Evolutionary conservation across 192 early-diverging fungal species (phyloP), one percentile per base, ranked within the genome.

Genomic region (Umbelopsis sp.): DNA sequence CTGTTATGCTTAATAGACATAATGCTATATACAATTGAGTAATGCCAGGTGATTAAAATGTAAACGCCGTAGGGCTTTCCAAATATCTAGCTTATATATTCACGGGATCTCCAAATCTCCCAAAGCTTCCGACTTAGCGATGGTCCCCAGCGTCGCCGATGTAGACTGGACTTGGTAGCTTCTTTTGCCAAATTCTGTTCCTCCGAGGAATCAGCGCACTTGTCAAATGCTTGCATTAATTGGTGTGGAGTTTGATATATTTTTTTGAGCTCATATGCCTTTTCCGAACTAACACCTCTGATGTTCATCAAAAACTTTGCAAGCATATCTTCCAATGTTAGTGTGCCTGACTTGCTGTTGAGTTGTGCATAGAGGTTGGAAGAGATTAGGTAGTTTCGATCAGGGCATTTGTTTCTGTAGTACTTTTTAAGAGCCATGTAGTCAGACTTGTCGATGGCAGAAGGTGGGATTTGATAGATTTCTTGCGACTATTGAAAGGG

Each of bases 271-370:
- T 89, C 82, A 31, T 82, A 49, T 0, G 96, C 97, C 77, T 96
- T 97, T 72, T 98, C 95, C 0, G 79, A 83, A 69, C 91, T 92
- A 22, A 98, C 75, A 24, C 96, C 96, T 49, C 88, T 86, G 51
- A 96, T 77, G 1, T 90, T 88, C 91, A 95, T 89, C 29, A 99
- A 82, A 87, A 97, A 93, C 49, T 90, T 83, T 44, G 90, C 78
- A 81, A 93, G 97, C 3, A 94, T 79, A 56, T 97, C 95, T 22
- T 86, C 81, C 2, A 94, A 83, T 0, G 84, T 84, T n/a, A 93
- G 74, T 3, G 88, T 78, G 20, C 85, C 85, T 8, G 86, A 89
- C 80, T 99, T 99, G 72, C 81, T 83, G 69, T 92, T 95, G 4
- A 95, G 80, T 4, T 74, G 71, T 7, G 75, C 76, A 62, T 92